Percentiles rank a stretch among this genome's conserved stretches.
Conservation (phyloP, 2,329 filamentous ascomycete genomes). For the Blastomyces parvus region DNA sequence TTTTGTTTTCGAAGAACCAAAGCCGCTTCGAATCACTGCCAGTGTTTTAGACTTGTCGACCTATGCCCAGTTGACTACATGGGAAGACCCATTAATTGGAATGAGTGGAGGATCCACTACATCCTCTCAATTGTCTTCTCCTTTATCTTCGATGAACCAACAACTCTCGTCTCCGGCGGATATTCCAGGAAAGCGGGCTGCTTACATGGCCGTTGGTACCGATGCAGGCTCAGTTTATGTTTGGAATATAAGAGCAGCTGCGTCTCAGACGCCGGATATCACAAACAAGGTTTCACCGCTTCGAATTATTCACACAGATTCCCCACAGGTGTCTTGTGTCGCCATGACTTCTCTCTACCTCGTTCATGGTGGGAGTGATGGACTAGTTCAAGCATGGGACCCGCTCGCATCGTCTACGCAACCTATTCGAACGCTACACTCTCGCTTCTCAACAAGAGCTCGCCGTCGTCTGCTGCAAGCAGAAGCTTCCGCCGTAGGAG, state of each 20-base stretch:
- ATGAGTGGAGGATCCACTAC: constrained; percentile 46
- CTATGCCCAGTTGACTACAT: constrained; percentile 58
- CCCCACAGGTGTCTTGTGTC: constrained; percentile 73
- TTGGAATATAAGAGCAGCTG: constrained; percentile 70
- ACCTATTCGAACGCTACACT: constrained; percentile 78
- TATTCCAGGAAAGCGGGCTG: constrained; percentile 74
- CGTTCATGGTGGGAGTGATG: constrained; percentile 88
- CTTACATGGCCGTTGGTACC: constrained; percentile 74
- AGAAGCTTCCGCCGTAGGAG: constrained; percentile 55
- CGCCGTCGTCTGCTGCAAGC: constrained; percentile 64
- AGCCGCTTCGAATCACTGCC: constrained; percentile 55
- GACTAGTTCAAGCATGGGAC: constrained; percentile 93
- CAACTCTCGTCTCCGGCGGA: constrained; percentile 42
- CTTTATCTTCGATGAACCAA: constrained; percentile 41
- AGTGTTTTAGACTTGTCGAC: constrained; percentile 65
- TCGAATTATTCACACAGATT: constrained; percentile 81
- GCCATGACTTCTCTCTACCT: constrained; percentile 78
- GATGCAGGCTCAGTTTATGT: constrained; percentile 64
- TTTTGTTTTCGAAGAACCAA: constrained; percentile 53
- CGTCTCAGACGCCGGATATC: constrained; percentile 45
- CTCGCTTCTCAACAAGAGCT: constrained; percentile 69
- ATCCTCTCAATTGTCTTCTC: constrained; percentile 47
- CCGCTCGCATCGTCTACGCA: constrained; percentile 70
- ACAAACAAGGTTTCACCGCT: constrained; percentile 57
- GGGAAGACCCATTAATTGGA: constrained; percentile 66